These are phyloP conservation scores for Trametes cingulata DNA, from an alignment of 768 basidiomycete species.

Conservation along the genomic window DNA sequence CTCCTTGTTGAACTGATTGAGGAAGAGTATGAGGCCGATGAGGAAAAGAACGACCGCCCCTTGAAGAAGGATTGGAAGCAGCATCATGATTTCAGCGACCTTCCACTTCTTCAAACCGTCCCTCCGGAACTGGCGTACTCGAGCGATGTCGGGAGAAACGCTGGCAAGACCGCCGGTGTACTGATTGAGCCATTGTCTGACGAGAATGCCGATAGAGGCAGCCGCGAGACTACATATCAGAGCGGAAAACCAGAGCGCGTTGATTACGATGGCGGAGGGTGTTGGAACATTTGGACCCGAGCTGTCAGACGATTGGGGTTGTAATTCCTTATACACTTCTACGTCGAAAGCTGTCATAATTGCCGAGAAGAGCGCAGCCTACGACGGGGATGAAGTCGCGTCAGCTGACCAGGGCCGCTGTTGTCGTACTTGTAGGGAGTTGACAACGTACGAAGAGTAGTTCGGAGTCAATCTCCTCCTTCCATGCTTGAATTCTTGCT, in stretches of 20 bases:
- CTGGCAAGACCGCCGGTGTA: slow-evolving; percentile 10
- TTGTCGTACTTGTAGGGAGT: no score
- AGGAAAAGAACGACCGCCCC: slow-evolving; percentile 25
- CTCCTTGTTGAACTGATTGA: slow-evolving; percentile 16
- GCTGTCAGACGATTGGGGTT: background rate
- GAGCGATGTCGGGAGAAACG: slow-evolving; percentile 16
- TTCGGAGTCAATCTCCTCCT: slow-evolving; percentile 26
- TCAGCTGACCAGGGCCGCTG: background rate
- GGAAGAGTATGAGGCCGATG: slow-evolving; percentile 24
- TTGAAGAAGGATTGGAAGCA: slow-evolving; percentile 25
- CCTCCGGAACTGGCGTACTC: slow-evolving; percentile 13
- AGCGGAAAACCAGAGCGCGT: slow-evolving; percentile 18
- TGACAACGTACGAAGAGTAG: slow-evolving; percentile 26
- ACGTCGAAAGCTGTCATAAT: slow-evolving; percentile 19
- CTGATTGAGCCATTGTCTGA: slow-evolving; percentile 22
- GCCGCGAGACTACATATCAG: slow-evolving; percentile 21
- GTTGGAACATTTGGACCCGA: background rate
- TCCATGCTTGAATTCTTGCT: slow-evolving; percentile 21
- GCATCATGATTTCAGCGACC: slow-evolving; percentile 26
- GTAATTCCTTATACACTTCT: slow-evolving; percentile 8
- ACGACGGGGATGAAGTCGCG: no score
- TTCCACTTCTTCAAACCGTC: slow-evolving; percentile 22
- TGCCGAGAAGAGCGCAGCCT: slow-evolving; percentile 21
- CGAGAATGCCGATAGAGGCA: slow-evolving; percentile 16
- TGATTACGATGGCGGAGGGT: slow-evolving; percentile 5